Evolutionary conservation across 495 filamentous ascomycete genomes (phyloP).

Genomic region (Lasiosphaeria miniovina): DNA sequence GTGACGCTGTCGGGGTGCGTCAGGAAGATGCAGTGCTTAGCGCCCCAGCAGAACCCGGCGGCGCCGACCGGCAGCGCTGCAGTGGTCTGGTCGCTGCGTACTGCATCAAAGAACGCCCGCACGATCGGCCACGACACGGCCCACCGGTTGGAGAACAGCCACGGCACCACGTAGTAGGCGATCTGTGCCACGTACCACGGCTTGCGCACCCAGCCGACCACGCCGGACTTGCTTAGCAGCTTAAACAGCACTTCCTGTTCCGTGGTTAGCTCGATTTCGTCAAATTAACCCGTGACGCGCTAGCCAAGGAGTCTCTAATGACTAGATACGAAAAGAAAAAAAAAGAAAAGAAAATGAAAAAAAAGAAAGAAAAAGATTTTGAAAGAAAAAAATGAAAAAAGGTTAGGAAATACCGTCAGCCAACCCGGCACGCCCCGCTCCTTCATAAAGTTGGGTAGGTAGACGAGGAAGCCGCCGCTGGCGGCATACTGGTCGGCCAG

Average conservation of each 20-base stretch:
- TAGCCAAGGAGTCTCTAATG: not conserved
- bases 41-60: constrained; percentile 29
- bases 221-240: not conserved
- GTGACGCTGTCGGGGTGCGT: constrained; percentile 5
- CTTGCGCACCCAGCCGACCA: too few relatives aligned
- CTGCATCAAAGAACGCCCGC: constrained; percentile 7
- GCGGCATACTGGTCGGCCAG: constrained; percentile 45
- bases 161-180: constrained; percentile 22
- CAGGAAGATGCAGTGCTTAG: constrained; percentile 22
- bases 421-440: not conserved
- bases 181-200: constrained; percentile 10
- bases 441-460: constrained; percentile 49
- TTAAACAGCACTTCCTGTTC: not conserved
- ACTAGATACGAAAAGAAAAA: too few relatives aligned
- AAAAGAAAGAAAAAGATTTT: too few relatives aligned
- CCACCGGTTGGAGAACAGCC: constrained; percentile 25
- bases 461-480: constrained; percentile 36
- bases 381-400: too few relatives aligned
- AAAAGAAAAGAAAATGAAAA: too few relatives aligned
- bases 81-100: constrained; percentile 16
- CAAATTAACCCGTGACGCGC: not conserved
- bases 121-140: constrained; percentile 30
- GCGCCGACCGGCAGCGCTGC: constrained; percentile 14
- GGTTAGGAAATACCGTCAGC: constrained; percentile 5
- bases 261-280: not conserved